phyloP scores from a whole-genome alignment of 257 asterid species.

The Lycium barbarum region DNA sequence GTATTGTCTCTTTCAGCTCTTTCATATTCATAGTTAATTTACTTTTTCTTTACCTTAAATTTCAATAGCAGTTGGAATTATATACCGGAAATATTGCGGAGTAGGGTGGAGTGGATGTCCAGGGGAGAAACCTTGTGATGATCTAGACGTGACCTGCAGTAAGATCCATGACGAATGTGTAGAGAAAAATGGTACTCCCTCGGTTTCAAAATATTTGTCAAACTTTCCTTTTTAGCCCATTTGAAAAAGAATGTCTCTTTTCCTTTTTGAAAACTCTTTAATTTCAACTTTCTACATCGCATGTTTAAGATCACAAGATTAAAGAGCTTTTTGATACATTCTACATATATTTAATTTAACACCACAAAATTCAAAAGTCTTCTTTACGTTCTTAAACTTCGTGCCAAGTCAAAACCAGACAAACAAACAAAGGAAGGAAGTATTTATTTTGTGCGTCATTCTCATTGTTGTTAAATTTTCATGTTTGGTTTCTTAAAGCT shows the following conservation, averaged over 20 bases:
- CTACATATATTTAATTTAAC: no score
- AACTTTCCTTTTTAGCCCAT: no score
- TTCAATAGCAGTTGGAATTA: constrained; percentile 70
- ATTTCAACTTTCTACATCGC: no score
- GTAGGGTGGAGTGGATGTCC: constrained; percentile 93
- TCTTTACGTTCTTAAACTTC: no score
- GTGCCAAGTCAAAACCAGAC: no score
- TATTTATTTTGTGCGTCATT: neutral
- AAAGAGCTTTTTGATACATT: no score
- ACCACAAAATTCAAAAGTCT: no score
- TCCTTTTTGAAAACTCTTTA: no score
- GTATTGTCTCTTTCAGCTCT: neutral
- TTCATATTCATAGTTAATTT: neutral
- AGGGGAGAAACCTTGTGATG: constrained; percentile 95
- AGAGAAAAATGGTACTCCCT: constrained; percentile 59
- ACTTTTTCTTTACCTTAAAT: constrained; percentile 11
- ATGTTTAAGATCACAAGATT: no score
- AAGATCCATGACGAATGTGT: constrained; percentile 85
- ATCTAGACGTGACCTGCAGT: constrained; percentile 82
- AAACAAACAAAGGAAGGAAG: no score
- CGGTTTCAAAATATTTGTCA: no score
- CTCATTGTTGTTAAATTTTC: neutral
- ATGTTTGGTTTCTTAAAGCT: neutral
- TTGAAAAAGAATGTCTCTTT: no score
- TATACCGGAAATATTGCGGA: constrained; percentile 91